Base-by-base conservation (phyloP, 768 basidiomycete genomes). In the Auriscalpium vulgare region DNA sequence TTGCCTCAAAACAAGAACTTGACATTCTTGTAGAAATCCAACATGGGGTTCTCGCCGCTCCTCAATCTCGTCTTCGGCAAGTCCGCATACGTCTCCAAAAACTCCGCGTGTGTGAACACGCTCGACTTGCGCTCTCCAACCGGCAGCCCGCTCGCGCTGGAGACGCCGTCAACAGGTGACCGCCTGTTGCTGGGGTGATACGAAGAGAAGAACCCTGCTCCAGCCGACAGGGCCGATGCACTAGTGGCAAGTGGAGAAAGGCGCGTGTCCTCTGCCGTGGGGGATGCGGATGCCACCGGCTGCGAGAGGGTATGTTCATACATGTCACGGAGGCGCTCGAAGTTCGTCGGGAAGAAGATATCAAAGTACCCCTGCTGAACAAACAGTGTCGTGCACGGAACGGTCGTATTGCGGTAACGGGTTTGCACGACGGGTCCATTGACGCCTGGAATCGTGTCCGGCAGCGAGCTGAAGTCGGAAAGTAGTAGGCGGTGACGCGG, bases 301-400 rank as follows among this genome's bases (percentile, higher is more conserved):
- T 82, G 79, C 38, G 84, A 79, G 57, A 98, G 81, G 54, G 87
- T 78, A 61, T 83, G 77, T 65, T 94, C 89, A 71, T 97, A 97
- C 82, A 95, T 90, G 67, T 95, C 91, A 48, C 89, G 77, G 53
- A 98, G 77, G 19, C 78, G 79, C 52, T 80, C 81, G 61, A 97
- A 97, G 67, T 91, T 75, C 11, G 95, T 98, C 10, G 97, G 97
- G 74, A 99, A 99, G 75, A 99, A 91, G 58, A 98, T 98, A 69
- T 99, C 97, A 69, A 99, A 99, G 73, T 85, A 95, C 8, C 97
- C 97, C 65, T 89, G 95, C 63, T 85, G 85, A 56, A 99, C 97
- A 63, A 95, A 83, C 55, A 97, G 78, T 13, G 91, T 97, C 59
- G 85, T 78, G 65, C 91, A 94, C 4, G 97, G 89, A 2, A 98